Conservation (phyloP, 495 filamentous ascomycete genomes). For the Trichoderma asperelloides region DNA sequence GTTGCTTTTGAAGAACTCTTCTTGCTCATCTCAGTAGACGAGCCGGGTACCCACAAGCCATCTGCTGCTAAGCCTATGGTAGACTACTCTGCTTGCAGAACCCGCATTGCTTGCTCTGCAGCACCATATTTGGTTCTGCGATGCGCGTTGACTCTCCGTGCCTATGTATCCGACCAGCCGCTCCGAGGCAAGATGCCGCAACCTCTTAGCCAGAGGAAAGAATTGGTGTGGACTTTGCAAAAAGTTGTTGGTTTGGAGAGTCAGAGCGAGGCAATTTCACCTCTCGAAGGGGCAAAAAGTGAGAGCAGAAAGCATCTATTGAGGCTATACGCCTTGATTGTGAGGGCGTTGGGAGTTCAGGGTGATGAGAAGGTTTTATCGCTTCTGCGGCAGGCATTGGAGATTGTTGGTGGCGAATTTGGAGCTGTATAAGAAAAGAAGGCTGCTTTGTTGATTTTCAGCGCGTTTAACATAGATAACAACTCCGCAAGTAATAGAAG, state of each 20-base stretch:
- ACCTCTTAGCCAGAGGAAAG: slow-evolving; percentile 69
- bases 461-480: background rate
- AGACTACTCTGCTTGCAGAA: slow-evolving; percentile 25
- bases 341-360: slow-evolving; percentile 53
- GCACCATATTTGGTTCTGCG: slow-evolving; percentile 81
- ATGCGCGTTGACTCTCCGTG: slow-evolving; percentile 64
- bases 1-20: slow-evolving; percentile 75
- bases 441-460: background rate
- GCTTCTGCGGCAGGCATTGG: slow-evolving; percentile 49
- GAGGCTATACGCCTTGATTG: slow-evolving; percentile 73
- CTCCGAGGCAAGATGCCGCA: slow-evolving; percentile 87
- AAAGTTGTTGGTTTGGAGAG: slow-evolving; percentile 56
- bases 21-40: slow-evolving; percentile 50
- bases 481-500: background rate
- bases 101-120: slow-evolving; percentile 62
- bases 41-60: slow-evolving; percentile 11
- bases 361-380: slow-evolving; percentile 52
- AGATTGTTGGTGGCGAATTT: slow-evolving; percentile 59
- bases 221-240: slow-evolving; percentile 62
- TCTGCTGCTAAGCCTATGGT: slow-evolving; percentile 18
- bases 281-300: slow-evolving; percentile 46
- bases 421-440: slow-evolving; percentile 22
- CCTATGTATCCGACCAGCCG: slow-evolving; percentile 87
- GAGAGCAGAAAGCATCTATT: slow-evolving; percentile 61
- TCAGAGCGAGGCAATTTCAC: slow-evolving; percentile 63